Percentiles rank a stretch among this genome's conserved stretches.
Evolutionary conservation across 192 early-diverging fungal species (phyloP).

Genomic region (Podila verticillata): DNA sequence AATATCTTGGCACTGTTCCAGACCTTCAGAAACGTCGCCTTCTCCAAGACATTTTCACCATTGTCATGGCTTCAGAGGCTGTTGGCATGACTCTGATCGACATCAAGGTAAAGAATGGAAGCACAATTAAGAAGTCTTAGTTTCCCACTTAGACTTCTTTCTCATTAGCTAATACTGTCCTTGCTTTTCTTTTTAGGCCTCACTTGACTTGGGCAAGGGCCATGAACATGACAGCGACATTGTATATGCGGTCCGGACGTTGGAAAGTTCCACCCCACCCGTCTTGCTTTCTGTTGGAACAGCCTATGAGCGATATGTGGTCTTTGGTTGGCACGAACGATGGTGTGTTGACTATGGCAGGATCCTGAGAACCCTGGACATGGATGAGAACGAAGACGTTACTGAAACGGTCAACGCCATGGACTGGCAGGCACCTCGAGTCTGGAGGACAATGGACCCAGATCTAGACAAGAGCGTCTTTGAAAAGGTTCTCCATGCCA

Average conservation of each 20-base stretch:
- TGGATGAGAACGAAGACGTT: background rate
- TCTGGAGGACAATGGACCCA: conserved; percentile 34
- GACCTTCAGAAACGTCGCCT: background rate
- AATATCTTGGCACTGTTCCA: background rate
- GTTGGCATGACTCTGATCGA: conserved; percentile 7
- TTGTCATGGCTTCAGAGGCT: background rate
- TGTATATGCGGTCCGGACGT: conserved; percentile 2
- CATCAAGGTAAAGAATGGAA: conserved; percentile 22
- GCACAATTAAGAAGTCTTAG: background rate
- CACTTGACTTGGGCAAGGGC: background rate
- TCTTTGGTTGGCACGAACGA: conserved; percentile 30
- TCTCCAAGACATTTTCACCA: background rate
- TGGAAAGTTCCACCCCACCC: background rate
- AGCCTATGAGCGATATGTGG: conserved; percentile 19
- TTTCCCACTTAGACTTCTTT: background rate
- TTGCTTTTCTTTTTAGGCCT: conserved; percentile 1
- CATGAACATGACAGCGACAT: conserved; percentile 9
- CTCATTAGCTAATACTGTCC: background rate
- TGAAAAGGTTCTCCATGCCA: conserved; percentile 32
- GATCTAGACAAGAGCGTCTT: conserved; percentile 9
- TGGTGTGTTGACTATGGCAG: conserved; percentile 31
- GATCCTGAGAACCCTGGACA: background rate
- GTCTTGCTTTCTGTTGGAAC: conserved; percentile 25
- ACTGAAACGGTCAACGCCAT: background rate
- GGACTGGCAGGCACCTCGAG: conserved; percentile 18